Conservation (phyloP, 805 yeast genomes). For the Metschnikowia continentalis region DNA sequence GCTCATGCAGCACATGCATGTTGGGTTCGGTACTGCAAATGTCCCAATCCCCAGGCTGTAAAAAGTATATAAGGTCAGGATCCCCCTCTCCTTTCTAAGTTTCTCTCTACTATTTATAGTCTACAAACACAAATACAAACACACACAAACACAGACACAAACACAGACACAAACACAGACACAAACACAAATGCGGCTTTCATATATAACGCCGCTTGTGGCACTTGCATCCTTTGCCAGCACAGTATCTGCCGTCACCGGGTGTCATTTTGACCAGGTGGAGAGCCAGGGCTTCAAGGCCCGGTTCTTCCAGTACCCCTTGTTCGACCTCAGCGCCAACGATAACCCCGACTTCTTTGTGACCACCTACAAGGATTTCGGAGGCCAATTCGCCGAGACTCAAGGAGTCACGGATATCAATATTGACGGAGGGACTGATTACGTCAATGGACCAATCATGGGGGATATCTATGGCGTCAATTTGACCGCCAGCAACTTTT, state of each 20-base stretch:
- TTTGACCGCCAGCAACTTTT: constrained; percentile 3
- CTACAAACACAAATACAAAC: neutral
- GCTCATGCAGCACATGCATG: too few relatives aligned
- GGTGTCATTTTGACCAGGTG: neutral
- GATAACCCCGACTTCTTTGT: neutral
- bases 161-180: neutral
- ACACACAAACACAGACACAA: neutral
- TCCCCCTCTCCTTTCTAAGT: too few relatives aligned
- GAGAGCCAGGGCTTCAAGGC: neutral
- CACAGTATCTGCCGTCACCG: neutral
- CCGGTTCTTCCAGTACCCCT: neutral
- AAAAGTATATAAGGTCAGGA: neutral
- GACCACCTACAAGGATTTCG: neutral
- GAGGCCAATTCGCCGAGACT: neutral
- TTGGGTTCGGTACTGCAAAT: too few relatives aligned
- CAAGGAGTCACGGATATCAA: neutral
- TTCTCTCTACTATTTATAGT: neutral
- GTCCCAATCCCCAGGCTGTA: too few relatives aligned
- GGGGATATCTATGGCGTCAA: constrained; percentile 1
- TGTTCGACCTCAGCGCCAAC: neutral
- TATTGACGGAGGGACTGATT: neutral
- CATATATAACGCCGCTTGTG: neutral
- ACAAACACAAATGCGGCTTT: neutral
- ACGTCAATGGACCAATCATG: neutral
- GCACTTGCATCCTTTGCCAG: neutral